Percentiles rank a stretch among this genome's conserved stretches.
Conservation (phyloP, 2,329 filamentous ascomycete genomes). For the Nothopassalora personata region DNA sequence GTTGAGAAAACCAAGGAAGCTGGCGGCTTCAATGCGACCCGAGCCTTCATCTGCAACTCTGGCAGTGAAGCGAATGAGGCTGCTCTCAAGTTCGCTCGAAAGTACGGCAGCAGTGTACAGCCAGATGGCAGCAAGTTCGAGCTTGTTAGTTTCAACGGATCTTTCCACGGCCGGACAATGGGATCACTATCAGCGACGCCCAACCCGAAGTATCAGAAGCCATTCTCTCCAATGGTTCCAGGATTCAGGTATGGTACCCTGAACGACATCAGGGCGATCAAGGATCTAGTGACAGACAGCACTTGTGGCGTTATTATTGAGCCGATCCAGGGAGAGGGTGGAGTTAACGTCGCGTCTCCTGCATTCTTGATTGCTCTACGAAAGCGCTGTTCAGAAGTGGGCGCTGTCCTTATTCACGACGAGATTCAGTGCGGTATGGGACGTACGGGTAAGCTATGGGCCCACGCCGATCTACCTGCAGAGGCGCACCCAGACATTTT, state of each 20-base stretch:
- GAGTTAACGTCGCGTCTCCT: conserved; percentile 74
- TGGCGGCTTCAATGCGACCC: conserved; percentile 72
- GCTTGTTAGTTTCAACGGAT: conserved; percentile 82
- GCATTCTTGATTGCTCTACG: conserved; percentile 84
- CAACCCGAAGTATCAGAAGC: conserved; percentile 95
- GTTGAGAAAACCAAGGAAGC: conserved; percentile 74
- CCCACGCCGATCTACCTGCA: conserved; percentile 66
- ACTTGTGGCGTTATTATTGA: conserved; percentile 95
- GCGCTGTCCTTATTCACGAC: conserved; percentile 85
- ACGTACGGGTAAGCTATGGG: conserved; percentile 86
- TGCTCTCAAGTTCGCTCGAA: conserved; percentile 92
- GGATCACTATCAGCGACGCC: conserved; percentile 91
- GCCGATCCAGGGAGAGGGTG: conserved; percentile 95
- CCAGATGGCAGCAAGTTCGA: conserved; percentile 60
- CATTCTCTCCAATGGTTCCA: conserved; percentile 91
- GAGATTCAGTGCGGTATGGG: conserved; percentile 95
- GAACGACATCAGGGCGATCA: conserved; percentile 72
- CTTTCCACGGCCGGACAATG: conserved; percentile 97
- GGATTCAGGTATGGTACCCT: conserved; percentile 82
- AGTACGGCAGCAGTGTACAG: conserved; percentile 63
- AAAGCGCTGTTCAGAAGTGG: conserved; percentile 75
- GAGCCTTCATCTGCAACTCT: conserved; percentile 93
- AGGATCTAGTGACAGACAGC: conserved; percentile 69
- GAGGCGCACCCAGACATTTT: conserved; percentile 89
- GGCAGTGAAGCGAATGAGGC: conserved; percentile 97